Evolutionary conservation across 139 green algal species (phyloP).

Genomic region (Micractinium sp.): DNA sequence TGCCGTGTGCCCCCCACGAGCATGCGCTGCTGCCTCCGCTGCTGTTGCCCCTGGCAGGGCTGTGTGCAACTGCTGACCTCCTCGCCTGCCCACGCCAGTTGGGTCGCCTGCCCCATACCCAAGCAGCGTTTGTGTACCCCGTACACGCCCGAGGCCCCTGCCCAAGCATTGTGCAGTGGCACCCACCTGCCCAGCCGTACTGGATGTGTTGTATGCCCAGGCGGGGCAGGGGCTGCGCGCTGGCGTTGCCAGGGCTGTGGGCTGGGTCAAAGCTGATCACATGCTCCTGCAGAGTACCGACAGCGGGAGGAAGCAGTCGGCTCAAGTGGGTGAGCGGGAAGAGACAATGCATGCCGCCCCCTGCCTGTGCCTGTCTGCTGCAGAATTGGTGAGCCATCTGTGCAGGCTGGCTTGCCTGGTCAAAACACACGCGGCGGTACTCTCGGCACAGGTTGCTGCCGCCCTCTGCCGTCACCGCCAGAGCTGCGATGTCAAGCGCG

Average conservation of each 20-base stretch:
- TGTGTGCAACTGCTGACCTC: background rate
- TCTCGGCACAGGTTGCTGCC: background rate
- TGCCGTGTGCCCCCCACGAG: too few species aligned
- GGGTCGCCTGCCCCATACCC: too few species aligned
- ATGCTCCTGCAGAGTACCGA: background rate
- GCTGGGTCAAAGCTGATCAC: background rate
- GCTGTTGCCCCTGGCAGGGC: background rate
- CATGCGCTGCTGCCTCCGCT: too few species aligned
- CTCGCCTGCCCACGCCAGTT: too few species aligned
- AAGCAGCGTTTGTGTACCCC: too few species aligned
- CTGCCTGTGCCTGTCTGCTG: background rate
- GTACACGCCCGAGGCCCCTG: too few species aligned
- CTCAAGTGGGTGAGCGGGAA: background rate
- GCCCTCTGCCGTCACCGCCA: background rate
- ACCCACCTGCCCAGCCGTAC: background rate
- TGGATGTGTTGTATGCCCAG: background rate
- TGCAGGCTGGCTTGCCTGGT: background rate
- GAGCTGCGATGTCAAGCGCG: background rate
- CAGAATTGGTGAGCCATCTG: background rate
- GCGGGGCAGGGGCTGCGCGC: background rate
- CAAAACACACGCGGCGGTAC: background rate
- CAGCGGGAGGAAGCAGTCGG: background rate
- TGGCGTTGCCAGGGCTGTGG: background rate
- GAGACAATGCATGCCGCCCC: background rate
- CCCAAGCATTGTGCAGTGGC: background rate